These are phyloP conservation scores for Lycium barbarum DNA, from an alignment of 257 asterid species.

Conservation along the genomic window DNA sequence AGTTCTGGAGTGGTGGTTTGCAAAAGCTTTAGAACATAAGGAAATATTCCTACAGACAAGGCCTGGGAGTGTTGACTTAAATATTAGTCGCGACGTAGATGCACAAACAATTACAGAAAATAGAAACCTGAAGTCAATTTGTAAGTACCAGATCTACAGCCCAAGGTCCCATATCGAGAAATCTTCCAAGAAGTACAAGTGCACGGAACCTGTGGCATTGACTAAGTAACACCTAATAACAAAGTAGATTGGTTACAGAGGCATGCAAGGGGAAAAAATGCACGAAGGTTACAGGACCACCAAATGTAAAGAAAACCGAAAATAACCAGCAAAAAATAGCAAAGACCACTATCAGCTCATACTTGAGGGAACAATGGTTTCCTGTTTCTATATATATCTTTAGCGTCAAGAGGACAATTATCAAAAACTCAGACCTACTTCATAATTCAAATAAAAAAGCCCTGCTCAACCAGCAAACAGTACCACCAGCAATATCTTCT, in stretches of 20 bases:
- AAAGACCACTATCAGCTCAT: constrained; percentile 14
- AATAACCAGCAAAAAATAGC: constrained; percentile 1
- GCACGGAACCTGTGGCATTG: constrained; percentile 99
- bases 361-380: background rate
- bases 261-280: background rate
- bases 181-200: constrained; percentile 97
- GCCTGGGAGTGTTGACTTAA: constrained; percentile 56
- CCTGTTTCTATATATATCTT: background rate
- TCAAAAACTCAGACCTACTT: background rate
- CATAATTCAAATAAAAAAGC: background rate
- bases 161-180: constrained; percentile 99
- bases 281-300: constrained; percentile 6
- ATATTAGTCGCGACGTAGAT: background rate
- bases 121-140: constrained; percentile 19
- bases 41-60: constrained; percentile 97
- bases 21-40: constrained; percentile 91
- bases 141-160: constrained; percentile 93
- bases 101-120: constrained; percentile 2
- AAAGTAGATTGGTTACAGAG: constrained; percentile 31
- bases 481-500: constrained; percentile 11
- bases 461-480: background rate
- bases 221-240: constrained; percentile 87
- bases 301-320: constrained; percentile 12
- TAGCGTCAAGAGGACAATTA: background rate
- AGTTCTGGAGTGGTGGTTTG: constrained; percentile 97